A percentile compares a stretch with the other conserved stretches of the same genome.
Conservation (phyloP, 495 filamentous ascomycete species). For the Xylaria scruposa region DNA sequence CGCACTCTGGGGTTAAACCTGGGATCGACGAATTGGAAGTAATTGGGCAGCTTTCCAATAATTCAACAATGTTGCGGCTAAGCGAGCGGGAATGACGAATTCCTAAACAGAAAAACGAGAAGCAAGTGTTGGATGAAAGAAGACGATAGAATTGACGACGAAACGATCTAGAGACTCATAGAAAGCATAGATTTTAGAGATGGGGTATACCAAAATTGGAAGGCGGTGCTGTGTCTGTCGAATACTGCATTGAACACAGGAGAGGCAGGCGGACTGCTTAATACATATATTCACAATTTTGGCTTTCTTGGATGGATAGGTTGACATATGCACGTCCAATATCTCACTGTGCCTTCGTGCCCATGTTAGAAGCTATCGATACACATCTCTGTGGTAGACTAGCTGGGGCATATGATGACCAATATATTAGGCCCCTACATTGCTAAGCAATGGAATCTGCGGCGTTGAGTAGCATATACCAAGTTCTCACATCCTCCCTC, state of each 20-base stretch:
- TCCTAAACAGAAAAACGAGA: background rate
- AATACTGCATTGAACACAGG: constrained; percentile 1
- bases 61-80: background rate
- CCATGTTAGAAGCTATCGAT: background rate
- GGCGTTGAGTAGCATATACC: background rate
- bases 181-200: constrained; percentile 6
- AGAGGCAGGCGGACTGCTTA: background rate
- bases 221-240: background rate
- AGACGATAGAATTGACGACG: background rate
- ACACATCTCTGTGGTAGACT: background rate
- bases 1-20: background rate
- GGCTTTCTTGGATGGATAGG: background rate
- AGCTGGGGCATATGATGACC: background rate
- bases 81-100: background rate
- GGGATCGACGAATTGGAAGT: background rate
- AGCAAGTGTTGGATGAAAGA: background rate
- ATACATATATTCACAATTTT: constrained; percentile 11
- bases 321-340: background rate
- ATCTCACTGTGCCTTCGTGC: constrained; percentile 3
- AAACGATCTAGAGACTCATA: constrained; percentile 16
- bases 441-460: constrained; percentile 7
- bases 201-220: background rate
- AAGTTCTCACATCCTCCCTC: background rate
- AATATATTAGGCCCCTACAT: constrained; percentile 23
- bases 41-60: background rate